Base-by-base conservation (phyloP, 106 monocot genomes). In the Gastrodia elata region DNA sequence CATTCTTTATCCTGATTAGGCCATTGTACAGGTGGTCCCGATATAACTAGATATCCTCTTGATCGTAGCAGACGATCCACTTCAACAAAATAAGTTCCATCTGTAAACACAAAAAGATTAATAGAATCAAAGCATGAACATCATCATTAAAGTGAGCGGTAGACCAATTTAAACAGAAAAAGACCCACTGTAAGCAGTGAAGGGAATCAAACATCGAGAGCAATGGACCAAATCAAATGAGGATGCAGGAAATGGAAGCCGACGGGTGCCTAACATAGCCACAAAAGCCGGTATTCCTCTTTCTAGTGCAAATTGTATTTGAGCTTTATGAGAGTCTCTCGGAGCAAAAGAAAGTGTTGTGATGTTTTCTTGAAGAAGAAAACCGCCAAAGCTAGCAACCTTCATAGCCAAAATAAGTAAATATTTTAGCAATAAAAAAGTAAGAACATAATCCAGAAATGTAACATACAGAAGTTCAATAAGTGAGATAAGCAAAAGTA, bases 341-440 rank as follows among this genome's bases (percentile, higher is more conserved):
- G 93, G 97, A 68, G 97, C 97, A 85, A 98, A 98, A 27, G 97
- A 98, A 73, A 98, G 81, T 15, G 97, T 91, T 15, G 81, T 71
- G 25, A 98, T 86, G 72, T 93, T 84, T 77, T 93, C 86, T 39
- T 91, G 82, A 7, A 98, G 81, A 56, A 98, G 70, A 75, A 79
- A 98, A 58, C 97, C 97, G 4, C 97, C 97, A 88, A 98, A 98
- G 77, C 93, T 93, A 9, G 97, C 97, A 35, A 98, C 97, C 97
- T 98, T 75, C 39, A 77, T 71, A 4, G 18, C 5, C 48, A 61
- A 40, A 58, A 69, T 61, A 61, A 61, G 61, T 30, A 32, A 61
- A 32, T 27, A 26, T 16, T 59, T 20, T 59, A n/a, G 59, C 28
- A 26, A 59, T 9, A 59, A 59, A 27, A 59, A 13, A 27, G 59